Evolutionary conservation across 768 basidiomycete species (phyloP), one percentile per base, ranked within the genome.

Genomic region (Butyriboletus loyo): DNA sequence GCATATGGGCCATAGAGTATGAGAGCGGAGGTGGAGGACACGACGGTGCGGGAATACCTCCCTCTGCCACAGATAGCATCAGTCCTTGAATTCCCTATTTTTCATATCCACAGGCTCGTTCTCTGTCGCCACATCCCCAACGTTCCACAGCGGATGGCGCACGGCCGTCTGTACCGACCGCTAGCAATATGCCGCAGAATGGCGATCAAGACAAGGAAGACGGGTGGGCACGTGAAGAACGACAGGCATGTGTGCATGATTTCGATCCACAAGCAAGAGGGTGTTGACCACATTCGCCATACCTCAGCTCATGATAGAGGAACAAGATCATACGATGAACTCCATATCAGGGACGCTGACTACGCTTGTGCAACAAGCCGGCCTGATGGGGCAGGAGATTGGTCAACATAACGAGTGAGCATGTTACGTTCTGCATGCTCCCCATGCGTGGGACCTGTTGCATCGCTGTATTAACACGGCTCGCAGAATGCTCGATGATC

Each of bases 341-440:
- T 82, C 87, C 0, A 95, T 99, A 65, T 81, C 87, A 0, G 92
- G 93, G 0, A 94, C 95, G 2, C 70, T 99, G 48, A 83, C 67
- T 51, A 94, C 88, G 1, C 74, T 99, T 7, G 86, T 87, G 0
- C 86, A 90, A 57, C 97, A 98, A 71, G 97, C 97, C 0, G 89
- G 87, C 11, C 74, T 98, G 30, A 99, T 99, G 84, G 96, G 96
- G 0, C 84, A 83, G 52, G 97, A 99, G 66, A 90, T 98, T 45
- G 75, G 68, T 9, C 92, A 95, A 65, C 97, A 99, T 62, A 90
- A 87, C 59, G 91, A 92, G 96, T 96, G 56, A 56, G 83, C 61
- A n/a, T 31, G 24, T 28, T 35, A 30, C 41, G 68, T 55, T 55
- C 19, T 41, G 69, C 27, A 5, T 27, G 22, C 19, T 42, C 40